Evolutionary conservation across 345 rosid species (phyloP).

Genomic region (Odontarrhena argentea): DNA sequence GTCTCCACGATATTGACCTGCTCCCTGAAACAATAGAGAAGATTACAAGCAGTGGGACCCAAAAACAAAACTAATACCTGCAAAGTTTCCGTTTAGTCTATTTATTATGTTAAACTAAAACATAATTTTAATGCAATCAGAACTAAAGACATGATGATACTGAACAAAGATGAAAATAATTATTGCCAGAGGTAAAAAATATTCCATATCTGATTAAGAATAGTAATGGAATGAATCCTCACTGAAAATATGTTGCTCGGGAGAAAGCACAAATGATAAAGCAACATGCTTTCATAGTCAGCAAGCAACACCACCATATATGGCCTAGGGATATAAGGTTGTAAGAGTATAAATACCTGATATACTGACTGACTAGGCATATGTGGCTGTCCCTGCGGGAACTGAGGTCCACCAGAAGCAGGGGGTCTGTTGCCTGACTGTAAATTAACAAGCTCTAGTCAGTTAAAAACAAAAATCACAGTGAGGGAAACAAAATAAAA

Average conservation of each 20-base stretch:
- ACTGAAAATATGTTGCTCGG: neutral
- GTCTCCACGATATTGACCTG: slow-evolving; percentile 61
- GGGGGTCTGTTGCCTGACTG: slow-evolving; percentile 61
- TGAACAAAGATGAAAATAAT: neutral
- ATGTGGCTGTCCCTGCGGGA: slow-evolving; percentile 69
- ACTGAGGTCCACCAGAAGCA: slow-evolving; percentile 62
- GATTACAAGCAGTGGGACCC: slow-evolving; percentile 18
- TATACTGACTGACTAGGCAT: slow-evolving; percentile 62
- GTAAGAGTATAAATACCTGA: slow-evolving; percentile 51
- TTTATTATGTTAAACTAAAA: slow-evolving; percentile 6
- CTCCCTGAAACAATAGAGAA: slow-evolving; percentile 52
- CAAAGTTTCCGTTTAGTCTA: neutral
- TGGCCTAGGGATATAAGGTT: slow-evolving; percentile 1
- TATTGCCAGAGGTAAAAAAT: neutral
- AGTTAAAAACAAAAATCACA: slow-evolving; percentile 7
- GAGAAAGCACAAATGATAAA: slow-evolving; percentile 8
- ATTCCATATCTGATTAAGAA: neutral
- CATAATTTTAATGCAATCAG: neutral
- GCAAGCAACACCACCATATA: neutral
- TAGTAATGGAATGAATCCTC: neutral
- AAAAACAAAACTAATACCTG: slow-evolving; percentile 4
- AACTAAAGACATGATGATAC: neutral
- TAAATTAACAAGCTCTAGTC: slow-evolving; percentile 29
- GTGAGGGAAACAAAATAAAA: slow-evolving; percentile 7
- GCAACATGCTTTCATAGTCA: slow-evolving; percentile 12